Conservation (phyloP, 1,284 basidiomycete species). For the Fomitopsis palustris region DNA sequence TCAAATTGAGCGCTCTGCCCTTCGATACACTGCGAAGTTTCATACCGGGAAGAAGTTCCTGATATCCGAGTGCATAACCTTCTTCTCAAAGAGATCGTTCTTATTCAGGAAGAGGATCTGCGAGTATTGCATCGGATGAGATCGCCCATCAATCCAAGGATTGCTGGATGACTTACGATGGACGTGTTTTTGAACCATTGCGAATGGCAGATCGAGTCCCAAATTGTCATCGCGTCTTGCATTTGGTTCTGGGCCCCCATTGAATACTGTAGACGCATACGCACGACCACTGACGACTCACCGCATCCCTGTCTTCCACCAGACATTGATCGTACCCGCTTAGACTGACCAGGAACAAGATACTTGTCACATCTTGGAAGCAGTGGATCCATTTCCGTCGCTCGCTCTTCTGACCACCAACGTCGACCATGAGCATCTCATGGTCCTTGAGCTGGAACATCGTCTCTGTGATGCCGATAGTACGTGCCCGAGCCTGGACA, state of each 20-base stretch:
- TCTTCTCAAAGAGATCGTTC: conserved; percentile 84
- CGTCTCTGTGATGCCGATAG: conserved; percentile 94
- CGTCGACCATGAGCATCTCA: conserved; percentile 86
- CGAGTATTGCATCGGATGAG: conserved; percentile 3
- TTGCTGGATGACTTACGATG: conserved; percentile 52
- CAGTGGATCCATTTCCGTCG: conserved; percentile 88
- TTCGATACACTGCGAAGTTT: conserved; percentile 9
- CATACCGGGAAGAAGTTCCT: conserved; percentile 81
- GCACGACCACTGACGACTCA: conserved; percentile 34
- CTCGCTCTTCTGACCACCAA: conserved; percentile 88
- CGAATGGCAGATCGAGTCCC: conserved; percentile 91
- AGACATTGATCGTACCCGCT: conserved; percentile 92
- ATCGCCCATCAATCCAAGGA: background rate
- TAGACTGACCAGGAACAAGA: conserved; percentile 82
- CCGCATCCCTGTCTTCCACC: conserved; percentile 90
- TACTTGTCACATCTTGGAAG: conserved; percentile 85
- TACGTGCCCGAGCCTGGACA: conserved; percentile 81
- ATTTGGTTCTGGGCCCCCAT: conserved; percentile 76
- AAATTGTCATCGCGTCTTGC: conserved; percentile 94
- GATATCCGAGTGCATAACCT: conserved; percentile 81
- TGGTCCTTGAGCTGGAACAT: conserved; percentile 73
- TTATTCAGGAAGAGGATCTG: conserved; percentile 92
- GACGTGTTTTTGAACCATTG: conserved; percentile 93
- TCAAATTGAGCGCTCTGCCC: background rate
- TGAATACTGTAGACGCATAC: conserved; percentile 2